phyloP scores from a whole-genome alignment of 1,139 yeast species.

The Debaryomycetaceae sp. region DNA sequence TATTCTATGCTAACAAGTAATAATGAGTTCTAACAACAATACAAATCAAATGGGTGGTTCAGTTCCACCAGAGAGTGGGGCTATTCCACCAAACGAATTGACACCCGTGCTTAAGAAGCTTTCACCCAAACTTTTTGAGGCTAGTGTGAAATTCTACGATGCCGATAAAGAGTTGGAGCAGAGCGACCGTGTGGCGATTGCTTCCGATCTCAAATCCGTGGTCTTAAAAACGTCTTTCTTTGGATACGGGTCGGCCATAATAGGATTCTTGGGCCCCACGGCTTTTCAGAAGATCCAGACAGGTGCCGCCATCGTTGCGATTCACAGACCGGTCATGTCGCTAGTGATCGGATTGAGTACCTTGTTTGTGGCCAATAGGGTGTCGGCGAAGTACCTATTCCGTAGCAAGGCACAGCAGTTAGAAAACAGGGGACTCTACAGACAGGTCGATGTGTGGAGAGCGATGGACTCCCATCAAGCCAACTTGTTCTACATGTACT shows the following conservation, averaged over 20 bases:
- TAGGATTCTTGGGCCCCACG: slow-evolving; percentile 27
- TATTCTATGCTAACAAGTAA: too few species aligned
- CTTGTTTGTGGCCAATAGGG: slow-evolving; percentile 24
- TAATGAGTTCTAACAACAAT: too few species aligned
- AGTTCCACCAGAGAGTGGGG: too few species aligned
- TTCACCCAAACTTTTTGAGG: slow-evolving; percentile 35
- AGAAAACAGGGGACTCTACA: slow-evolving; percentile 10
- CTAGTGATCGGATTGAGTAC: slow-evolving; percentile 28
- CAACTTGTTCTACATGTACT: slow-evolving; percentile 35
- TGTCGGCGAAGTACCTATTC: slow-evolving; percentile 23
- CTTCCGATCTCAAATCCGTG: slow-evolving; percentile 27
- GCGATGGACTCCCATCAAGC: slow-evolving; percentile 36
- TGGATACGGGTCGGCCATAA: slow-evolving; percentile 23
- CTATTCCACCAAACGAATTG: slow-evolving; percentile 5
- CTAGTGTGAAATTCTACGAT: slow-evolving; percentile 39
- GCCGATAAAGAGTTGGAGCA: slow-evolving; percentile 34
- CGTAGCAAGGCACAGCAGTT: slow-evolving; percentile 13
- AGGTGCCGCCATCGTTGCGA: slow-evolving; percentile 5
- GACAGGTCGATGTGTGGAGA: slow-evolving; percentile 33
- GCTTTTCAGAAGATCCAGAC: slow-evolving; percentile 11
- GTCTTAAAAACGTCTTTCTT: slow-evolving; percentile 23
- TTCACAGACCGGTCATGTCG: slow-evolving; percentile 34
- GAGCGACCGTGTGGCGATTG: slow-evolving; percentile 29
- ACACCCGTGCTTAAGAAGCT: slow-evolving; percentile 29
- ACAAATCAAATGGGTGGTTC: too few species aligned